phyloP scores from a whole-genome alignment of 1,284 basidiomycete genomes.

The Phylloporus sp. region DNA sequence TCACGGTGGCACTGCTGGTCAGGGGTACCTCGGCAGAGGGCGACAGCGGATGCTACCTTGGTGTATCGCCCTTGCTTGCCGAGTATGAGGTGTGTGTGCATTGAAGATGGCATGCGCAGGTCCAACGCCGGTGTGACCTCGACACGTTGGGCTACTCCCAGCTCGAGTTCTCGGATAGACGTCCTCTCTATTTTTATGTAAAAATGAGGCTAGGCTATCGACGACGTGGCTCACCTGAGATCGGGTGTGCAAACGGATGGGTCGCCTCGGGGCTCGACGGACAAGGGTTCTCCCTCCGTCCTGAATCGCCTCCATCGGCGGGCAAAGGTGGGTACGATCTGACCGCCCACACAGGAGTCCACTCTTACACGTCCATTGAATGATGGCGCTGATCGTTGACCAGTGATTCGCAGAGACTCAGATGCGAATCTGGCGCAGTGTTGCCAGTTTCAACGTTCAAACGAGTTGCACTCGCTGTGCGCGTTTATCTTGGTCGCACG shows the following conservation, averaged over 20 bases:
- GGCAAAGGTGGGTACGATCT: too few species aligned
- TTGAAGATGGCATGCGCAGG: background rate
- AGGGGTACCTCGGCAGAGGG: too few species aligned
- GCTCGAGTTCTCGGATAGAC: background rate
- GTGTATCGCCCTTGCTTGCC: too few species aligned
- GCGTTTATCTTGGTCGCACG: too few species aligned
- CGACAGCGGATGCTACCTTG: too few species aligned
- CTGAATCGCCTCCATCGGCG: too few species aligned
- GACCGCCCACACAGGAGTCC: too few species aligned
- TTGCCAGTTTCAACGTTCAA: slow-evolving; percentile 1
- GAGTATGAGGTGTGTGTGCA: too few species aligned
- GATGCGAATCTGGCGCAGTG: background rate
- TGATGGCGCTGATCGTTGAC: background rate
- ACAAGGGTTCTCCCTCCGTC: background rate
- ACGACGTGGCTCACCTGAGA: slow-evolving; percentile 2
- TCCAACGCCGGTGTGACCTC: background rate
- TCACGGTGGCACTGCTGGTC: too few species aligned
- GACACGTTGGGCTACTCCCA: background rate
- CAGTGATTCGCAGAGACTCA: background rate
- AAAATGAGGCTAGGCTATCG: background rate
- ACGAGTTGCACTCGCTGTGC: background rate
- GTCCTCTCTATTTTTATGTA: background rate
- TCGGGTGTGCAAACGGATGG: background rate
- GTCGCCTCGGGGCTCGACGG: background rate
- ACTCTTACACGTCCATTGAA: background rate